Conservation (phyloP, 805 yeast genomes). For the Nakazawaea peltata region DNA sequence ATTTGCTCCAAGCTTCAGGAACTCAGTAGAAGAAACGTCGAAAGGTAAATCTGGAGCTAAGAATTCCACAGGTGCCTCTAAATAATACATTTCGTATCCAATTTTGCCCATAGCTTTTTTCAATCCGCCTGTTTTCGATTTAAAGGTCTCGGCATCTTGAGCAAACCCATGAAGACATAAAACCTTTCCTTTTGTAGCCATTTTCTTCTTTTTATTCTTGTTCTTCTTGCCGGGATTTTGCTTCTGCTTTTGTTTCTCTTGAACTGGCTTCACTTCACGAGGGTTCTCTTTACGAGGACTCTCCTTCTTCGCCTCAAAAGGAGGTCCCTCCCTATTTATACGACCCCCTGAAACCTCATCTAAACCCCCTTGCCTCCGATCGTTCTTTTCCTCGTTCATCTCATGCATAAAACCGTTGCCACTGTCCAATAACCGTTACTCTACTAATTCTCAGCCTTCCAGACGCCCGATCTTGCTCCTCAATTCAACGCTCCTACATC, state of each 20-base stretch:
- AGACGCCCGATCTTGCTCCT: no score
- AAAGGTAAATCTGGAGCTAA: constrained; percentile 70
- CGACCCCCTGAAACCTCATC: no score
- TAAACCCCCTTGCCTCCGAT: no score
- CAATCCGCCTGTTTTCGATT: constrained; percentile 84
- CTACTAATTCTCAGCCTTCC: no score
- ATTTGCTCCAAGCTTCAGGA: constrained; percentile 35
- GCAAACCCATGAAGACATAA: constrained; percentile 90
- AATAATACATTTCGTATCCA: constrained; percentile 63
- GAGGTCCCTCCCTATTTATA: no score
- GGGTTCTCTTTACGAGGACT: no score
- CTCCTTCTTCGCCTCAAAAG: no score
- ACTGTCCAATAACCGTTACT: no score
- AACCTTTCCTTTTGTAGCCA: constrained; percentile 33
- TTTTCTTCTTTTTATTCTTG: background rate
- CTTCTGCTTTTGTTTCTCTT: no score
- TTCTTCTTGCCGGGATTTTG: background rate
- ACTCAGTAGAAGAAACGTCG: constrained; percentile 41
- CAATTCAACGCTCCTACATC: no score
- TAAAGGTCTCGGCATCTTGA: constrained; percentile 76
- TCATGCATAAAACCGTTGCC: background rate
- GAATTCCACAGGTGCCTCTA: constrained; percentile 70
- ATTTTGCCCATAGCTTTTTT: constrained; percentile 62
- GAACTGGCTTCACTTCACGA: no score
- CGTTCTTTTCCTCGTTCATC: background rate